These are phyloP conservation scores for Taphrina betulina DNA, from an alignment of 1,139 yeast species.

Conservation along the genomic window DNA sequence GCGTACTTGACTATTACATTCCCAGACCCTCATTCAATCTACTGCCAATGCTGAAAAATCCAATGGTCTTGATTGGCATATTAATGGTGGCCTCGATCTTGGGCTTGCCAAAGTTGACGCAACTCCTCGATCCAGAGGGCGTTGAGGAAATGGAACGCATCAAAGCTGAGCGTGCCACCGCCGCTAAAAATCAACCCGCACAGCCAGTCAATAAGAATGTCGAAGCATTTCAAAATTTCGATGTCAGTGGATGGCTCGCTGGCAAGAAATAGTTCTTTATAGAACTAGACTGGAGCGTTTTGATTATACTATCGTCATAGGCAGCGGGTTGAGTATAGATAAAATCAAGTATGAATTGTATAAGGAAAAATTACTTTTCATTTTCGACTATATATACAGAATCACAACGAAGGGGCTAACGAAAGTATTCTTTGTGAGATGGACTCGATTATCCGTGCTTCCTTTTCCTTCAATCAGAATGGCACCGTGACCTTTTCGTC, in stretches of 20 bases:
- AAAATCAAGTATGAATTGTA: no score
- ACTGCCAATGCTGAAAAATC: conserved; percentile 16
- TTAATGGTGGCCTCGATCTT: conserved; percentile 22
- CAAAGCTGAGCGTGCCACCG: conserved; percentile 8
- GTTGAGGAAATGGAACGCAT: conserved; percentile 24
- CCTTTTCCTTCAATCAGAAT: no score
- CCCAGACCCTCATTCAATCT: conserved; percentile 6
- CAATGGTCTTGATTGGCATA: conserved; percentile 16
- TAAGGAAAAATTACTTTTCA: no score
- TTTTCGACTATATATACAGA: no score
- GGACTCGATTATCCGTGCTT: no score
- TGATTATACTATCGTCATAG: no score
- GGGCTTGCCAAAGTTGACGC: conserved; percentile 17
- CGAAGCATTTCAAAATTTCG: conserved; percentile 25
- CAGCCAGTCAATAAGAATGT: conserved; percentile 14
- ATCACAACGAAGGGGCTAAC: no score
- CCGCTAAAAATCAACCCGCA: not conserved
- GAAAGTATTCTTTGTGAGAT: no score
- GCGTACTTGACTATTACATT: conserved; percentile 9
- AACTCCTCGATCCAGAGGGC: conserved; percentile 23
- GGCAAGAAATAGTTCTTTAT: conserved; percentile 15
- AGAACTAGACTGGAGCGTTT: no score
- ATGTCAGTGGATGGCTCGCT: conserved; percentile 32
- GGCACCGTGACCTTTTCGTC: no score
- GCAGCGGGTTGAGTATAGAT: no score